phyloP scores from a whole-genome alignment of 1,284 basidiomycete species.

The Ceraceosorus guamensis region DNA sequence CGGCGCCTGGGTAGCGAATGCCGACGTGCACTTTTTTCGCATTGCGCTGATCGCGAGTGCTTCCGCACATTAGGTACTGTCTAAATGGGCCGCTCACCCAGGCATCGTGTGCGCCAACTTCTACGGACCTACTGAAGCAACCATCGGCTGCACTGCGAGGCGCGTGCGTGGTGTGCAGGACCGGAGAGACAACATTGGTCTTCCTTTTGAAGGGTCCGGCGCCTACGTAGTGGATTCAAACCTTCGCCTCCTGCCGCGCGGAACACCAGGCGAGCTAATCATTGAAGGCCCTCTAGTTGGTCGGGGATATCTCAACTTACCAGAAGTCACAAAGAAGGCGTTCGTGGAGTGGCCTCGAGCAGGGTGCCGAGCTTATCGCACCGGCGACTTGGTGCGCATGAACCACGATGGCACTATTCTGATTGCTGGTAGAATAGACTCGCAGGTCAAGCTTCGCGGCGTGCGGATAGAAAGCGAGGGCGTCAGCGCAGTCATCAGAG shows the following conservation, averaged over 20 bases:
- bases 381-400: conserved; percentile 36
- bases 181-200: conserved; percentile 23
- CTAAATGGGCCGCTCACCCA: conserved; percentile 7
- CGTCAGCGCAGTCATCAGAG: conserved; percentile 23
- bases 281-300: conserved; percentile 37
- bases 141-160: conserved; percentile 39
- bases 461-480: conserved; percentile 42
- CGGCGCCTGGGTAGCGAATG: no score
- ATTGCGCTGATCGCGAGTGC: background rate
- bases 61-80: background rate
- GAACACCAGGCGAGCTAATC: conserved; percentile 38
- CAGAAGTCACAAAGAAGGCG: background rate
- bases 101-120: conserved; percentile 28
- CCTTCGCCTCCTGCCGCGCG: conserved; percentile 10
- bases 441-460: conserved; percentile 43
- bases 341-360: conserved; percentile 13
- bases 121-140: conserved; percentile 44
- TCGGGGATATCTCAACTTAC: conserved; percentile 7
- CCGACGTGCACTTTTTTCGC: background rate
- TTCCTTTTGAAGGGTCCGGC: conserved; percentile 20
- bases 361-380: conserved; percentile 23
- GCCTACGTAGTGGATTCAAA: conserved; percentile 11
- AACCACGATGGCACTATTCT: conserved; percentile 4
- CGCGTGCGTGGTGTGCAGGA: background rate
- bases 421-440: conserved; percentile 21